Evolutionary conservation across 1,139 yeast genomes (phyloP), one percentile per base, ranked within the genome.

Genomic region (Debaryomycetaceae sp.): DNA sequence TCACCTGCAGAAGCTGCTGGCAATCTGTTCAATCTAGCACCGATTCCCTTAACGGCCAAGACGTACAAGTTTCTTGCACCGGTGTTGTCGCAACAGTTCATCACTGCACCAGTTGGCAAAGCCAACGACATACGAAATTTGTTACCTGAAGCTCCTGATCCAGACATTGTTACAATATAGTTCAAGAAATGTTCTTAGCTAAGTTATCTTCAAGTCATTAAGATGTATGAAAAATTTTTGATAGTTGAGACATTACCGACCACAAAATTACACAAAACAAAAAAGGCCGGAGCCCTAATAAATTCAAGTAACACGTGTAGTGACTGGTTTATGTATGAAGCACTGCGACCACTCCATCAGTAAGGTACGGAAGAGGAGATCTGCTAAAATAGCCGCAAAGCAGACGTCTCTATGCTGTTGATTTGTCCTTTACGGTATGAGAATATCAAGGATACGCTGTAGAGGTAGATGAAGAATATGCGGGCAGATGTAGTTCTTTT

Each of bases 1-100:
- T 93, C 99, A 83, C 99, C 99, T 66, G 95, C 95, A 68, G 98
- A 91, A 64, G 99, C 99, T 70, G 99, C 99, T 76, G 99, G 99
- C 68, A 95, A 87, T 86, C 99, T 93, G 93, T 93, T 95, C 76
- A 95, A 88, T 85, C 98, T 91, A 66, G 99, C 98, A 85, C 99
- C 99, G 73, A 81, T 76, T 68, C 99, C 99, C 84, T 91, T 93
- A 75, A 95, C 99, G 80, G 99, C 93, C 72, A 95, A 80, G 80
- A 95, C 85, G 86, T 91, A 89, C 72, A 95, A 86, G 89, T 91
- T 93, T 85, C 98, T 91, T 70, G 99, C 99, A 84, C 99, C 99
- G 66, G 96, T 82, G 96, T 95, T 95, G 79, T 95, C 99, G 78
- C 96, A 93, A 84, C 99, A 95, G 90, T 95, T 95, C 83, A 95